Conservation (phyloP, 768 basidiomycete species). For the Calocybe indica region DNA sequence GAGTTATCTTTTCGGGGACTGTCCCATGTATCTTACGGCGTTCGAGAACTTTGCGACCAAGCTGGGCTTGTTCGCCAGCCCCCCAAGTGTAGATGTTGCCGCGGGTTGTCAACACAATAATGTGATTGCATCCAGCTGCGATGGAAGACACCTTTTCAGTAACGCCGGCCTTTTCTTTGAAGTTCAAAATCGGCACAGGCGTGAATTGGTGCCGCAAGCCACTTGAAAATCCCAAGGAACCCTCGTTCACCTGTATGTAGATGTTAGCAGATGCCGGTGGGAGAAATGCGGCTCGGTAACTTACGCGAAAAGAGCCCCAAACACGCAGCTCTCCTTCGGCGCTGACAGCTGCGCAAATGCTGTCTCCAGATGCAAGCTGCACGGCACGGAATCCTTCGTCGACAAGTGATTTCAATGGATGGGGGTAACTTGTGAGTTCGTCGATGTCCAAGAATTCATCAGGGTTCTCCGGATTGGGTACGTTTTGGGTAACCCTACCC, state of each 20-base stretch:
- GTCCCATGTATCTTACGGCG: conserved; percentile 88
- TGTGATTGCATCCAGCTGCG: conserved; percentile 82
- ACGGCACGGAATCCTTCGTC: conserved; percentile 84
- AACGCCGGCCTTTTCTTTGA: conserved; percentile 57
- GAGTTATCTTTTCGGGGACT: conserved; percentile 76
- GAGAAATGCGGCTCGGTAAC: conserved; percentile 12
- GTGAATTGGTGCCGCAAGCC: conserved; percentile 61
- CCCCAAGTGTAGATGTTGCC: conserved; percentile 90
- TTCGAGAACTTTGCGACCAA: conserved; percentile 86
- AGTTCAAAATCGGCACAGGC: conserved; percentile 55
- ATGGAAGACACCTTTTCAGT: conserved; percentile 68
- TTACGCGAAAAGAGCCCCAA: conserved; percentile 88
- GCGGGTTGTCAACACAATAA: conserved; percentile 82
- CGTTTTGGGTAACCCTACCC: conserved; percentile 64
- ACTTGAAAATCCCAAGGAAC: conserved; percentile 77
- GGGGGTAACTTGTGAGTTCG: conserved; percentile 50
- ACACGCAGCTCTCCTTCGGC: conserved; percentile 75
- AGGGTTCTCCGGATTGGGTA: conserved; percentile 57
- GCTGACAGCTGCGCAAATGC: conserved; percentile 80
- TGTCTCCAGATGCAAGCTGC: conserved; percentile 79
- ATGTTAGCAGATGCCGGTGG: conserved; percentile 1
- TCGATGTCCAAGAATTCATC: conserved; percentile 51
- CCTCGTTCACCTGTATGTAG: conserved; percentile 57
- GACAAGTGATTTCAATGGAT: conserved; percentile 62
- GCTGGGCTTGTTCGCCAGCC: conserved; percentile 84